These are phyloP conservation scores for Zygosaccharomyces pseudobailii DNA, from an alignment of 1,139 yeast species.

Conservation along the genomic window DNA sequence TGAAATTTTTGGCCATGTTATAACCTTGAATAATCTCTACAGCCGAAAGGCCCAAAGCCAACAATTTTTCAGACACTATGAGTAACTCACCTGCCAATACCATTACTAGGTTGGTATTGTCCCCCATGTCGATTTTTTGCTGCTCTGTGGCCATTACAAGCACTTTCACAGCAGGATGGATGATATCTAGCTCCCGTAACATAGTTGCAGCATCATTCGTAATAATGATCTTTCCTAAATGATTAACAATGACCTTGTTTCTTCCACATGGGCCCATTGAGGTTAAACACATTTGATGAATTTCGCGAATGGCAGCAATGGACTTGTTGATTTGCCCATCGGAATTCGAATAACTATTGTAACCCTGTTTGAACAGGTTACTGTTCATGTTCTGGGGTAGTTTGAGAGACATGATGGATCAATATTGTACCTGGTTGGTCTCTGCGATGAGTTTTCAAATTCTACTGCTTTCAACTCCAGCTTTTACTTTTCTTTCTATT, in stretches of 20 bases:
- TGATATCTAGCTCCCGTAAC: conserved; percentile 86
- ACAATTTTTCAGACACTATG: conserved; percentile 74
- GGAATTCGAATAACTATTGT: conserved; percentile 77
- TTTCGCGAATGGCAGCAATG: conserved; percentile 90
- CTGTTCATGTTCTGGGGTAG: conserved; percentile 91
- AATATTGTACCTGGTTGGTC: background rate
- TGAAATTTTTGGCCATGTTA: conserved; percentile 73
- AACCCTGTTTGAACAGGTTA: conserved; percentile 95
- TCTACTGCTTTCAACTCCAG: background rate
- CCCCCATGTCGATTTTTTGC: conserved; percentile 89
- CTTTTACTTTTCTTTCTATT: background rate
- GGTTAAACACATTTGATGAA: conserved; percentile 84
- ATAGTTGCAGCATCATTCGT: conserved; percentile 98
- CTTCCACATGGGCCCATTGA: conserved; percentile 98
- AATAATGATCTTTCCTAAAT: conserved; percentile 72
- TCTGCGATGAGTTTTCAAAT: background rate
- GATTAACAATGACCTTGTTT: conserved; percentile 90
- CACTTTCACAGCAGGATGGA: conserved; percentile 95
- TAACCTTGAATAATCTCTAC: conserved; percentile 89
- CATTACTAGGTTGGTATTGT: conserved; percentile 65
- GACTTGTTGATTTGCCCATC: conserved; percentile 94
- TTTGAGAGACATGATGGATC: conserved; percentile 66
- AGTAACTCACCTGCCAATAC: conserved; percentile 88
- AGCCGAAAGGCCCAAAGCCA: conserved; percentile 82
- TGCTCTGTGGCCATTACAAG: conserved; percentile 96